Evolutionary conservation across 345 rosid species (phyloP).

Genomic region (Jatropha curcas): DNA sequence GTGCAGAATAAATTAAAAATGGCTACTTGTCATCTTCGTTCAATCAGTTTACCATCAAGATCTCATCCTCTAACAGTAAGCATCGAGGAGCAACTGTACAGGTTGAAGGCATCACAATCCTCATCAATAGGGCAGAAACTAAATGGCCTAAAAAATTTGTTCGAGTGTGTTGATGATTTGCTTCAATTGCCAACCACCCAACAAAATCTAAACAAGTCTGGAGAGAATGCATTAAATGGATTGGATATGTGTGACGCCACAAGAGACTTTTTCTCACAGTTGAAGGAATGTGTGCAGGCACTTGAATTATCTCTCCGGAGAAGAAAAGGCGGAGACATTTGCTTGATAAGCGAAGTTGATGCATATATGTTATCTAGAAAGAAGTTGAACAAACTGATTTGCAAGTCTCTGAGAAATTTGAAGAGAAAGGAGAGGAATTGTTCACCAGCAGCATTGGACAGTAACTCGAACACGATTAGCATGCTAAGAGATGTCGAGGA

Average conservation of each 20-base stretch:
- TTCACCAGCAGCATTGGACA: neutral
- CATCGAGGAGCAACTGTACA: constrained; percentile 22
- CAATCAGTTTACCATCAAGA: constrained; percentile 30
- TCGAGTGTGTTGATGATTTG: neutral
- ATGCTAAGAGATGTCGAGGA: constrained; percentile 14
- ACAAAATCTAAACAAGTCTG: neutral
- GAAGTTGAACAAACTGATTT: neutral
- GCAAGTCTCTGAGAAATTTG: neutral
- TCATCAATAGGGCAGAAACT: constrained; percentile 3
- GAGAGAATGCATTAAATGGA: neutral
- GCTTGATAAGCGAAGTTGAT: neutral
- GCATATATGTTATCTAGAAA: constrained; percentile 6
- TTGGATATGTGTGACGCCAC: neutral
- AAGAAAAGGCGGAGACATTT: neutral
- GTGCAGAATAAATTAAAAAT: constrained; percentile 5
- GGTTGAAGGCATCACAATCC: constrained; percentile 25
- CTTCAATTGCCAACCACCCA: neutral
- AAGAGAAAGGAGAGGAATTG: neutral
- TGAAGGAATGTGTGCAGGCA: neutral
- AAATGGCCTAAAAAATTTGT: neutral
- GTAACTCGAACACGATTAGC: neutral
- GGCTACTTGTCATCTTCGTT: constrained; percentile 23
- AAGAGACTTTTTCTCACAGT: neutral
- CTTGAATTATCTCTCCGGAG: neutral
- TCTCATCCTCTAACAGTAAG: constrained; percentile 26